Evolutionary conservation across 306 rosid species (phyloP).

Genomic region (Lagenaria siceraria): DNA sequence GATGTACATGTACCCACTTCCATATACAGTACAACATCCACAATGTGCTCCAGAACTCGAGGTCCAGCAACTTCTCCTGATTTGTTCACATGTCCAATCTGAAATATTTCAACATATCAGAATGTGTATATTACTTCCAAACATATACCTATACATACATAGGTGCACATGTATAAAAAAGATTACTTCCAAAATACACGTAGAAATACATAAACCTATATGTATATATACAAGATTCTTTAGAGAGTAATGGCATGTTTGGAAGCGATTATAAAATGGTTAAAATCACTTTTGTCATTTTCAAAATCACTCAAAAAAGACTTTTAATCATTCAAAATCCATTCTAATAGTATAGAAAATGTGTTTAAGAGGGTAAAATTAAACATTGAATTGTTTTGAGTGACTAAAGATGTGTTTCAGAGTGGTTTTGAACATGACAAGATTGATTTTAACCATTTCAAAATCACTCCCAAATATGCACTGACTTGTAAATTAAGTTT

Average conservation of each 20-base stretch:
- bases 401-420: too few species aligned
- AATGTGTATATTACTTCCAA: neutral
- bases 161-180: neutral
- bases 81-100: slow-evolving; percentile 90
- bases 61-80: slow-evolving; percentile 97
- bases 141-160: neutral
- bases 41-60: slow-evolving; percentile 85
- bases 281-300: too few species aligned
- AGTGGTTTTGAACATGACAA: too few species aligned
- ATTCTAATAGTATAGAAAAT: too few species aligned
- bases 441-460: too few species aligned
- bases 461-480: too few species aligned
- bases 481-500: neutral
- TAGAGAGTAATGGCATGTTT: neutral
- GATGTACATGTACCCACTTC: slow-evolving; percentile 60
- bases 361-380: too few species aligned
- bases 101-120: slow-evolving; percentile 3
- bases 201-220: neutral
- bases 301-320: too few species aligned
- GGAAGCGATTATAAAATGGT: too few species aligned
- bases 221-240: neutral
- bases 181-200: neutral
- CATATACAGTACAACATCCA: slow-evolving; percentile 81
- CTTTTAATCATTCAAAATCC: too few species aligned
- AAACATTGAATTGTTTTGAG: too few species aligned